Percentiles rank a stretch among this genome's conserved stretches.
Conservation (phyloP, 2,329 filamentous ascomycete species). For the Aspergillus fischeri region DNA sequence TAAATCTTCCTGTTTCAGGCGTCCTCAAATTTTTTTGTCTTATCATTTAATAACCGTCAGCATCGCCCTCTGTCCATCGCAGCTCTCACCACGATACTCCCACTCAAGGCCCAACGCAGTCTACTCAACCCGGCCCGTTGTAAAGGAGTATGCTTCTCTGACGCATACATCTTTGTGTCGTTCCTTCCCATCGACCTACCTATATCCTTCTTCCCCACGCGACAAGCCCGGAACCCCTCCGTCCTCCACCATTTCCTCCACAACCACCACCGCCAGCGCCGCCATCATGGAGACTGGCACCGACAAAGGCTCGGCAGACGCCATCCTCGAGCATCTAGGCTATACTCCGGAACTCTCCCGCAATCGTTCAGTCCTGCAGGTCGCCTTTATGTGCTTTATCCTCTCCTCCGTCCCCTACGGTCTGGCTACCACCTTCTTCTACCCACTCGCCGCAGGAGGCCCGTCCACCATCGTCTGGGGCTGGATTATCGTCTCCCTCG, state of each 20-base stretch:
- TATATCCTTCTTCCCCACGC: background rate
- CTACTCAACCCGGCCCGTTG: background rate
- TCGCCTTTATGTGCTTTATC: conserved; percentile 50
- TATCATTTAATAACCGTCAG: background rate
- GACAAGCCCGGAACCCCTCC: background rate
- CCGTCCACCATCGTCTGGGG: conserved; percentile 68
- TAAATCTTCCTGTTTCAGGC: background rate
- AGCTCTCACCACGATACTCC: background rate
- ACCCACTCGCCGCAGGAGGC: conserved; percentile 66
- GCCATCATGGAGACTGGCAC: background rate
- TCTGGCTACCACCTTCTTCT: conserved; percentile 65
- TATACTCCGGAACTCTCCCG: conserved; percentile 19
- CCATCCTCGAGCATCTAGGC: conserved; percentile 15
- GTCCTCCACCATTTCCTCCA: background rate
- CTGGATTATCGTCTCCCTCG: conserved; percentile 60
- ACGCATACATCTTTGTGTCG: background rate
- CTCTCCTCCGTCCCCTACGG: conserved; percentile 72
- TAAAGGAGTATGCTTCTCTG: background rate
- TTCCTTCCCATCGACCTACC: background rate
- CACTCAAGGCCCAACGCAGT: background rate
- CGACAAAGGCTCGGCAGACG: conserved; percentile 10
- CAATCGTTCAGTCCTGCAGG: conserved; percentile 19
- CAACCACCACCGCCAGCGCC: background rate
- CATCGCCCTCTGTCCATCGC: background rate
- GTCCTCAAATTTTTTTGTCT: background rate